phyloP scores from a whole-genome alignment of 164 flowering plant species.

The Aristolochia contorta region DNA sequence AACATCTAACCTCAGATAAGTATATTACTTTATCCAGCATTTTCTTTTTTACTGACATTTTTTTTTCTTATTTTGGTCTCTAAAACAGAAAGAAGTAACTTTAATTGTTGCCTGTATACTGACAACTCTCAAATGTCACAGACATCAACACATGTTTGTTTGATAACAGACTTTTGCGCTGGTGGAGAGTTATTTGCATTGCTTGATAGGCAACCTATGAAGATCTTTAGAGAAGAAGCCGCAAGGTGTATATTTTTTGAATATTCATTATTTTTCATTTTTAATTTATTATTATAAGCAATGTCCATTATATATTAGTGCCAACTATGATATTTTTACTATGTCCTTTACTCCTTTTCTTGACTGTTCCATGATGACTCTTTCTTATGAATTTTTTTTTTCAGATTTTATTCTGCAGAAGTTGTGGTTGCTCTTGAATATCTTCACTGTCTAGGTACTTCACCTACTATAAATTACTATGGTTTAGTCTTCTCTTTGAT shows the following conservation, averaged over 20 bases:
- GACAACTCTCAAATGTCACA: conserved; percentile 16
- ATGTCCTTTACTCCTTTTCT: too few species aligned
- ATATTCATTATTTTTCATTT: too few species aligned
- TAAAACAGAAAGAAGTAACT: too few species aligned
- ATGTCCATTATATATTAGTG: too few species aligned
- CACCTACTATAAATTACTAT: not conserved
- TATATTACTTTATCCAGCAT: too few species aligned
- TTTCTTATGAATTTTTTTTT: too few species aligned
- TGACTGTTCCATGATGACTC: too few species aligned
- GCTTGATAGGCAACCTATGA: conserved; percentile 96
- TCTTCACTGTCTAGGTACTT: conserved; percentile 92
- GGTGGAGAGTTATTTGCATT: conserved; percentile 92
- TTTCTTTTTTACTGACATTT: too few species aligned
- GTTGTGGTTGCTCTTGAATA: conserved; percentile 88
- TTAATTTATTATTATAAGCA: not conserved
- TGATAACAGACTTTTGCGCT: conserved; percentile 94
- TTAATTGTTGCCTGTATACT: too few species aligned
- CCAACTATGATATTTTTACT: too few species aligned
- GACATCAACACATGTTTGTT: conserved; percentile 94
- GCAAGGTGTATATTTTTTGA: conserved; percentile 46
- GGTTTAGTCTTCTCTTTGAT: not conserved
- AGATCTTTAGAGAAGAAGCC: conserved; percentile 77
- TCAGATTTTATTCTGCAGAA: conserved; percentile 94
- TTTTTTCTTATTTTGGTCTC: too few species aligned
- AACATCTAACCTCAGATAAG: too few species aligned